phyloP scores from a whole-genome alignment of 108 stramenopile genomes.

The Aurantiochytrium sp. region DNA sequence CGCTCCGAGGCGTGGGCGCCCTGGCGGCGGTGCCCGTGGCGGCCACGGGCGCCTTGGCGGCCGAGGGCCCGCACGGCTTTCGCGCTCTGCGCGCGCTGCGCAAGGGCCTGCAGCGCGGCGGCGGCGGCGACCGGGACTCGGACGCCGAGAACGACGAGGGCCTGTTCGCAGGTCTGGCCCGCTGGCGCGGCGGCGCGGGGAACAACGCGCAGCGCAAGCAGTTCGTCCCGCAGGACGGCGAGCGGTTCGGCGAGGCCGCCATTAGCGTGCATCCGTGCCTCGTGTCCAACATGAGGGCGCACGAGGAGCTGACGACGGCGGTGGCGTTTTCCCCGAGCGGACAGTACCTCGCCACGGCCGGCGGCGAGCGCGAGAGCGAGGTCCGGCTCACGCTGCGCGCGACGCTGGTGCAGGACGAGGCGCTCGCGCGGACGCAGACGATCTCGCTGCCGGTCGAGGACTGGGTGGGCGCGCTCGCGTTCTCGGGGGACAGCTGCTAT shows the following conservation, averaged over 20 bases:
- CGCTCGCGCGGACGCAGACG: background rate
- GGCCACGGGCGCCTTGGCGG: no score
- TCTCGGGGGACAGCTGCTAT: background rate
- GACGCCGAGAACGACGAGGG: no score
- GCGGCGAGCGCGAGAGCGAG: background rate
- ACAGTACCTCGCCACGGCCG: constrained; percentile 9
- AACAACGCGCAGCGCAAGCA: background rate
- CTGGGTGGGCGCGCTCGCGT: background rate
- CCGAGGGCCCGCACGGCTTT: no score
- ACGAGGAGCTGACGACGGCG: background rate
- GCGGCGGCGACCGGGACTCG: no score
- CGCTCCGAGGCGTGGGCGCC: no score
- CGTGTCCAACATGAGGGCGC: background rate
- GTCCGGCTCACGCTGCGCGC: background rate
- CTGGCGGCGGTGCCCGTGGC: no score
- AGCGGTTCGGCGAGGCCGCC: background rate
- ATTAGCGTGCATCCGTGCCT: background rate
- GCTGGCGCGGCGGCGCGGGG: background rate
- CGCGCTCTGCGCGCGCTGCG: no score
- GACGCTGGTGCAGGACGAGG: background rate
- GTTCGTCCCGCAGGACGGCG: background rate
- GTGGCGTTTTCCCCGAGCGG: background rate
- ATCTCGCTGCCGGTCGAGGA: background rate
- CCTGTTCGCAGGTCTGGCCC: background rate
- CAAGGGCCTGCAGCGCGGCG: no score